Evolutionary conservation across 176 grass and related monocot species (phyloP), one percentile per base, ranked within the genome.

Genomic region (Tillandsia fasciculata): DNA sequence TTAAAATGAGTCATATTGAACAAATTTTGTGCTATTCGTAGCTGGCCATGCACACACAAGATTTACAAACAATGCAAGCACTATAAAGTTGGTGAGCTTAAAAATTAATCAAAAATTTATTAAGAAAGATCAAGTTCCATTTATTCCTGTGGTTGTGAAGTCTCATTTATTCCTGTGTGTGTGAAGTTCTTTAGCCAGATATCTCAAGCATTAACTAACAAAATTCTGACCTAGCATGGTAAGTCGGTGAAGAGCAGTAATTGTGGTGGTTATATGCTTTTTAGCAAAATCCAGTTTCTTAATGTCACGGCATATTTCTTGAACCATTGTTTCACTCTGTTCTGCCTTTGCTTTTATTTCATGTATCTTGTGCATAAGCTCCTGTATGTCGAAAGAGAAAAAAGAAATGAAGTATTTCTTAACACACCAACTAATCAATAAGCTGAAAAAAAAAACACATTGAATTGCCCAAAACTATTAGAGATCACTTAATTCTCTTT

Each of bases 311-410:
- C 94, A 99, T 64, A 99, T 99, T 85, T 99, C 94, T 82, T 99
- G 94, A 88, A 99, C 94, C 94, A 99, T 99, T 51, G 90, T 88
- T 88, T 99, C 94, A 26, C 90, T 99, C 70, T 93, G 87, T 56
- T 78, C 94, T 10, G 94, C 87, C 82, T 99, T 99, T 56, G 87
- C 82, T 81, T 99, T 93, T 78, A 99, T 99, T 76, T 93, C 94
- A 74, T 83, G 83, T 82, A 99, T 99, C 79, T 93, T 99, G 48
- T 90, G 75, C 90, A 93, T 99, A 26, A 99, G 70, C 78, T 99
- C 94, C 87, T 95, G 84, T 69, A 66, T 51, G 76, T 66, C 63
- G 1, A 28, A 73, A 65, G 52, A 49, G 7, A 66, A 66, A 52
- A 49, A 61, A 74, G 22, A 29, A 48, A 58, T 23, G 15, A 23